phyloP scores from a whole-genome alignment of 768 basidiomycete genomes.

The Amanita phalloides region DNA sequence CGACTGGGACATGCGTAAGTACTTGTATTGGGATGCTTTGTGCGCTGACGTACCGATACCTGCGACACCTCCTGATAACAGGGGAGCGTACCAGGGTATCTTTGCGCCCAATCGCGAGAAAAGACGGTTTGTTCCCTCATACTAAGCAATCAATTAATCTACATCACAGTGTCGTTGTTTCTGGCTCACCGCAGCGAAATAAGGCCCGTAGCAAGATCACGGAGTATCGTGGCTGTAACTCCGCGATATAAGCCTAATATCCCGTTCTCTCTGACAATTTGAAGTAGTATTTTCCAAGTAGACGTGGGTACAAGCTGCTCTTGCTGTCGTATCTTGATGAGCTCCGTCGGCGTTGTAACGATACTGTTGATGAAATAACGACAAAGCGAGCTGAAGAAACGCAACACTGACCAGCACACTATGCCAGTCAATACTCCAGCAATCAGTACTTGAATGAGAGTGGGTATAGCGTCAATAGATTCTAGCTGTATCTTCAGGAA shows the following conservation, averaged over 20 bases:
- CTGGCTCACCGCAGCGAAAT: constrained; percentile 64
- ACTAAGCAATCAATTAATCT: constrained; percentile 21
- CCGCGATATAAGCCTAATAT: constrained; percentile 70
- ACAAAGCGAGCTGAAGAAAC: neutral
- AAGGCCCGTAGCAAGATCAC: constrained; percentile 83
- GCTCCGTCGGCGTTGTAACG: constrained; percentile 75
- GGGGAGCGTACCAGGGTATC: constrained; percentile 43
- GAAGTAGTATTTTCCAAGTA: constrained; percentile 39
- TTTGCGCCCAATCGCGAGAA: constrained; percentile 26
- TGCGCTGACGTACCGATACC: constrained; percentile 35
- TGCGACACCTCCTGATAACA: constrained; percentile 68
- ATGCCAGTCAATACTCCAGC: constrained; percentile 79
- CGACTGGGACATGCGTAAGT: constrained; percentile 23
- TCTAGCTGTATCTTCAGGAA: constrained; percentile 60
- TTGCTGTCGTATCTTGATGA: constrained; percentile 83
- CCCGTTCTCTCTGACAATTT: constrained; percentile 47
- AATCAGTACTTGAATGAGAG: constrained; percentile 59
- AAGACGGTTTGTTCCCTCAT: constrained; percentile 54
- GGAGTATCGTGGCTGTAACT: constrained; percentile 54
- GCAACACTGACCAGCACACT: constrained; percentile 55
- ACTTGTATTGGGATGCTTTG: neutral
- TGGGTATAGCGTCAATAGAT: constrained; percentile 36
- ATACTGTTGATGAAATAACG: constrained; percentile 27
- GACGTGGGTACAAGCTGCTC: constrained; percentile 37
- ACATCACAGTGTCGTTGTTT: neutral